These are phyloP conservation scores for Punctularia strigosozonata DNA, from an alignment of 768 basidiomycete species.

Conservation along the genomic window DNA sequence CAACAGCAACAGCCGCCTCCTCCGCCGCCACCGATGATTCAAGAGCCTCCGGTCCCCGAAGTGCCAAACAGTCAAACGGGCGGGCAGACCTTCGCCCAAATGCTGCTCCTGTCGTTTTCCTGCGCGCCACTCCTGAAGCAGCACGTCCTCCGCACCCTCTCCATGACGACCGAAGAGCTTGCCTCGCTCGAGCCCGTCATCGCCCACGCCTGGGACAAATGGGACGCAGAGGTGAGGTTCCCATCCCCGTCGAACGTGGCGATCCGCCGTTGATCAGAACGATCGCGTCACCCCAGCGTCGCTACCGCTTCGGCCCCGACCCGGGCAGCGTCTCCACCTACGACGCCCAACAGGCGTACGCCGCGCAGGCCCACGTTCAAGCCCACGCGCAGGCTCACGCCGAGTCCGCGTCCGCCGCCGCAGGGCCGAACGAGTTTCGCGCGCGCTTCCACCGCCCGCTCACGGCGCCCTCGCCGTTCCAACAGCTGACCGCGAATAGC, in stretches of 20 bases:
- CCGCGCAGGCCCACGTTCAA: constrained; percentile 12
- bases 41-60: constrained; percentile 54
- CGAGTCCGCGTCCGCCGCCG: constrained; percentile 13
- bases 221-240: constrained; percentile 65
- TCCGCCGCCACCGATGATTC: constrained; percentile 20
- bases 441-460: constrained; percentile 55
- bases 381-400: constrained; percentile 16
- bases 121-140: constrained; percentile 65
- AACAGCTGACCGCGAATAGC: constrained; percentile 11
- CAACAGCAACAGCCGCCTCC: constrained; percentile 14
- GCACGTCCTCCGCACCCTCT: constrained; percentile 58
- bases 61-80: constrained; percentile 36
- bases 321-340: no score
- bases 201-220: constrained; percentile 78
- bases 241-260: background rate
- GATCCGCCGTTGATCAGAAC: constrained; percentile 2
- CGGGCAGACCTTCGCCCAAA: constrained; percentile 74
- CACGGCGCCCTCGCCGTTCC: constrained; percentile 50
- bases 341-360: constrained; percentile 19
- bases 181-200: constrained; percentile 69
- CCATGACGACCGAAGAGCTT: constrained; percentile 71
- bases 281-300: no score
- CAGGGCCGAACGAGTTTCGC: constrained; percentile 42
- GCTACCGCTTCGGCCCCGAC: no score
- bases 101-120: constrained; percentile 64